Percentiles rank a stretch among this genome's conserved stretches.
phyloP scores from a whole-genome alignment of 768 basidiomycete species.

The Suillus cothurnatus region DNA sequence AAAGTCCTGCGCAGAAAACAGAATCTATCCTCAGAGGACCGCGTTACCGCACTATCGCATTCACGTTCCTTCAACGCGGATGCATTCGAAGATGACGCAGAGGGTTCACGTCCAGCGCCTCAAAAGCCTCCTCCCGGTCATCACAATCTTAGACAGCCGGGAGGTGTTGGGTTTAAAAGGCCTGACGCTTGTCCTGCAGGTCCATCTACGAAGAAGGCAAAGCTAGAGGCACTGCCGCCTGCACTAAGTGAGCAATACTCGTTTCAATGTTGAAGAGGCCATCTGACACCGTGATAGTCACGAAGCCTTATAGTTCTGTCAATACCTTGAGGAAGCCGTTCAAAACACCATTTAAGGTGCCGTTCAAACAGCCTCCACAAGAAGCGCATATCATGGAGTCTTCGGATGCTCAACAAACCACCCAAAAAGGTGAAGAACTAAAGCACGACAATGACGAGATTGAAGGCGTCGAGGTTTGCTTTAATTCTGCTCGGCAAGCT shows the following conservation, averaged over 20 bases:
- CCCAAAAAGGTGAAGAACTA: neutral
- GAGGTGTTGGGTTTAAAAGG: conserved; percentile 27
- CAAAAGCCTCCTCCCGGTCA: neutral
- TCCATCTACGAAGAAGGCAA: conserved; percentile 25
- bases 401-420: neutral
- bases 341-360: conserved; percentile 44
- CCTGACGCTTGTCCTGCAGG: conserved; percentile 11
- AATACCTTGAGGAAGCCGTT: conserved; percentile 50
- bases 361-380: conserved; percentile 33
- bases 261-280: neutral
- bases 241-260: conserved; percentile 22
- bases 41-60: conserved; percentile 25
- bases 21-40: conserved; percentile 49
- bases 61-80: conserved; percentile 11
- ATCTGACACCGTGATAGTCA: conserved; percentile 35
- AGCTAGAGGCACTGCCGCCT: conserved; percentile 23
- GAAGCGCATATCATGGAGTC: neutral
- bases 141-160: neutral
- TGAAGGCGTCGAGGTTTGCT: conserved; percentile 6
- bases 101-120: neutral
- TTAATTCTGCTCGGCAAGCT: conserved; percentile 14
- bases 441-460: neutral
- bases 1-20: conserved; percentile 53
- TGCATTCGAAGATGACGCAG: neutral
- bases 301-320: conserved; percentile 48